These are phyloP conservation scores for Leccinum fuscescens DNA, from an alignment of 1,284 basidiomycete genomes.

Conservation along the genomic window DNA sequence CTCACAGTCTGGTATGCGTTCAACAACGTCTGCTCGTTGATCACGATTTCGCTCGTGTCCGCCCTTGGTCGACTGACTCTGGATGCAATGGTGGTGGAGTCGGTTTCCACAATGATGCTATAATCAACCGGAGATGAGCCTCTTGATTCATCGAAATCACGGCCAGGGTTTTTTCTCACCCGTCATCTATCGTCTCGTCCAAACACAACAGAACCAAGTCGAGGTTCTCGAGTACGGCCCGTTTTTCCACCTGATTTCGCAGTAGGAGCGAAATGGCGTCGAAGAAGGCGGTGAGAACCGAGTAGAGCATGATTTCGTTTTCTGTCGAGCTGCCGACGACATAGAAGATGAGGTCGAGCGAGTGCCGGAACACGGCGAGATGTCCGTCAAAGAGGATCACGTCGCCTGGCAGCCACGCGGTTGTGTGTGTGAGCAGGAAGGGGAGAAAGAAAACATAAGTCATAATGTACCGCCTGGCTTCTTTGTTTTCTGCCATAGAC, in stretches of 20 bases:
- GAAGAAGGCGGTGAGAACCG: conserved; percentile 79
- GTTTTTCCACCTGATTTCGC: conserved; percentile 92
- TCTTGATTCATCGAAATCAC: background rate
- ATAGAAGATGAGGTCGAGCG: conserved; percentile 94
- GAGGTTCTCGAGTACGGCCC: conserved; percentile 91
- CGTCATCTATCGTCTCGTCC: conserved; percentile 98
- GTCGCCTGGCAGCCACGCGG: conserved; percentile 60
- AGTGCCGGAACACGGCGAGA: conserved; percentile 91
- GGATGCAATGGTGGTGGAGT: conserved; percentile 91
- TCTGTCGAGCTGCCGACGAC: conserved; percentile 86
- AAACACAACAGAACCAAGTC: conserved; percentile 91
- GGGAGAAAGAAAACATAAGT: conserved; percentile 11
- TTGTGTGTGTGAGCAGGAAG: conserved; percentile 1
- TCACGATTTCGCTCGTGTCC: conserved; percentile 94
- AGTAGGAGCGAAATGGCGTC: conserved; percentile 87
- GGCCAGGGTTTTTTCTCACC: conserved; percentile 50
- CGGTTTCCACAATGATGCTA: conserved; percentile 97
- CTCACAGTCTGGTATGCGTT: conserved; percentile 90
- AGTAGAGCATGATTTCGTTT: conserved; percentile 96
- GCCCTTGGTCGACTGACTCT: conserved; percentile 91
- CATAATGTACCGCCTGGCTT: conserved; percentile 75
- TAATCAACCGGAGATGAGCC: conserved; percentile 13
- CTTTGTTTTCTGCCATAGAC: conserved; percentile 92
- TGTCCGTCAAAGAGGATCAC: conserved; percentile 92
- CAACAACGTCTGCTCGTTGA: conserved; percentile 97